phyloP scores from a whole-genome alignment of 257 asterid species.

The Salvia hispanica region DNA sequence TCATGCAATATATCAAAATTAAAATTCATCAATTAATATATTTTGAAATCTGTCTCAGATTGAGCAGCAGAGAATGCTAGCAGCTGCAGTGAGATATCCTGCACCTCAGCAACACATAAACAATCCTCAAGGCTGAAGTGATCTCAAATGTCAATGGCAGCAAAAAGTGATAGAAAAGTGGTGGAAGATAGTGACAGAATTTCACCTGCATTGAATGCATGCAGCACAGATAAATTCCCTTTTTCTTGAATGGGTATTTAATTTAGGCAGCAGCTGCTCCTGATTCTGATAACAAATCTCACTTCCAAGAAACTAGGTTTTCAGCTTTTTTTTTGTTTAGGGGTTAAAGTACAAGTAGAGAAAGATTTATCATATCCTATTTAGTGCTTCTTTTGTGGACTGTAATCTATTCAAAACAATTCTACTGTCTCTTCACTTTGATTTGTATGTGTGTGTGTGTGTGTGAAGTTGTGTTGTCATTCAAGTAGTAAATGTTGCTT shows the following conservation, averaged over 20 bases:
- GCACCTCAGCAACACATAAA: conserved; percentile 37
- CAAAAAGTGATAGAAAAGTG: conserved; percentile 19
- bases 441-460: neutral
- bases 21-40: neutral
- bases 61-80: conserved; percentile 83
- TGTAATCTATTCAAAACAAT: neutral
- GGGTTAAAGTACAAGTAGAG: neutral
- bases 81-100: conserved; percentile 79
- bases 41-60: conserved; percentile 42
- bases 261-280: conserved; percentile 28
- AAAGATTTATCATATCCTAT: neutral
- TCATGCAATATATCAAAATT: neutral
- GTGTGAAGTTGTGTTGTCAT: conserved; percentile 2
- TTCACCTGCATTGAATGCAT: conserved; percentile 44
- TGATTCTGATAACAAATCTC: conserved; percentile 26
- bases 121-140: conserved; percentile 26
- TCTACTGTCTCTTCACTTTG: neutral
- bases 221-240: conserved; percentile 22
- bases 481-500: neutral
- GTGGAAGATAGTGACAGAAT: conserved; percentile 37
- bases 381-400: neutral
- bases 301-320: conserved; percentile 22
- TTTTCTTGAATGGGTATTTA: conserved; percentile 26
- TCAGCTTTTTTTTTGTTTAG: conserved; percentile 35
- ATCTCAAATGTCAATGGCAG: neutral